These are phyloP conservation scores for Bipolaris gigantea DNA, from an alignment of 2,329 filamentous ascomycete genomes.

Conservation along the genomic window DNA sequence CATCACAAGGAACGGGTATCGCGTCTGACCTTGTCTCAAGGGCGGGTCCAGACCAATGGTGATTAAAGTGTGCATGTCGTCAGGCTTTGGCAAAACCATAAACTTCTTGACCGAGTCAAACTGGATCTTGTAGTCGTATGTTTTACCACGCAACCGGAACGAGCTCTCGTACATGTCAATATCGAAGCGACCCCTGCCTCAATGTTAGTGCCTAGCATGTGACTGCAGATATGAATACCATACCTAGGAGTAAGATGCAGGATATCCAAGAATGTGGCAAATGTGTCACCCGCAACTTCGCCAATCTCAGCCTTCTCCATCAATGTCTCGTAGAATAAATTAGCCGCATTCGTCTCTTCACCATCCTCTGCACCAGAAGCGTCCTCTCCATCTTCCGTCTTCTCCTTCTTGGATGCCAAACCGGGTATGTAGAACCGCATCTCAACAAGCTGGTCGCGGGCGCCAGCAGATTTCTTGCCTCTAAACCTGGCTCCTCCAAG, in stretches of 20 bases:
- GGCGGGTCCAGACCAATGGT: slow-evolving; percentile 93
- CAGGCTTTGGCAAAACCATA: slow-evolving; percentile 97
- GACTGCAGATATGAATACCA: slow-evolving; percentile 25
- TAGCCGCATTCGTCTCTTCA: slow-evolving; percentile 92
- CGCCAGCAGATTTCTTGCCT: slow-evolving; percentile 87
- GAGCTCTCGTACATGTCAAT: slow-evolving; percentile 99
- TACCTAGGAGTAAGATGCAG: slow-evolving; percentile 93
- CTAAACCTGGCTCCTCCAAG: slow-evolving; percentile 73
- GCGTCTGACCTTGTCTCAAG: slow-evolving; percentile 92
- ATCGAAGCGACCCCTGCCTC: slow-evolving; percentile 88
- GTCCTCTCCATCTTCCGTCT: slow-evolving; percentile 71
- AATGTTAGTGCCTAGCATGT: slow-evolving; percentile 19
- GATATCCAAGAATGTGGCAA: slow-evolving; percentile 94
- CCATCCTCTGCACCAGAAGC: slow-evolving; percentile 56
- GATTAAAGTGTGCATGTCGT: slow-evolving; percentile 93
- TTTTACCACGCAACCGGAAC: slow-evolving; percentile 96
- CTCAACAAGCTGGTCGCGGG: slow-evolving; percentile 90
- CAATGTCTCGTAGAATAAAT: slow-evolving; percentile 95
- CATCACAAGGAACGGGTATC: slow-evolving; percentile 98
- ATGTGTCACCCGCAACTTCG: slow-evolving; percentile 97
- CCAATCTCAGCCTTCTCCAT: slow-evolving; percentile 99
- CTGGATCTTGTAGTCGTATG: slow-evolving; percentile 99
- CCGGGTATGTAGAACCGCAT: slow-evolving; percentile 99
- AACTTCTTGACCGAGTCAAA: slow-evolving; percentile 99
- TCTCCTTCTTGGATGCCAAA: slow-evolving; percentile 70